These are phyloP conservation scores for Trebouxia sp. DNA, from an alignment of 139 green algal species.

Conservation along the genomic window DNA sequence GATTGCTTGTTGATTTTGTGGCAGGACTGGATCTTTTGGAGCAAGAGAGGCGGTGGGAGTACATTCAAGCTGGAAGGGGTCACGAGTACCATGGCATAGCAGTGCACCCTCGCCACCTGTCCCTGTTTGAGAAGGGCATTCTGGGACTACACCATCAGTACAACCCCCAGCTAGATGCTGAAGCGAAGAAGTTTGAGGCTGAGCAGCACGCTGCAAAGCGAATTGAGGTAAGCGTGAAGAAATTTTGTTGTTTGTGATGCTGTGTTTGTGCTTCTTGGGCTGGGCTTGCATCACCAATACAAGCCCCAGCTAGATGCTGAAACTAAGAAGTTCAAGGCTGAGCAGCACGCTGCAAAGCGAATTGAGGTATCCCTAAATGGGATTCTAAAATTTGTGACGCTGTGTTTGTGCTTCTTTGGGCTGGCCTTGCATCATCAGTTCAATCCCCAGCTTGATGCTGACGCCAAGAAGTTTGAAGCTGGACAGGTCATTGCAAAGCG, in stretches of 20 bases:
- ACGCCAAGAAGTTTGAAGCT: conserved; percentile 10
- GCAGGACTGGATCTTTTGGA: conserved; percentile 27
- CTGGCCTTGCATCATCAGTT: conserved; percentile 30
- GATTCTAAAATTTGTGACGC: neutral
- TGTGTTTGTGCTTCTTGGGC: too few species aligned
- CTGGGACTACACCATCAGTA: conserved; percentile 17
- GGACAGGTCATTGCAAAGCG: neutral
- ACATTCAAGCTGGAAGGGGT: conserved; percentile 12
- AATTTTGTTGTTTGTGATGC: neutral
- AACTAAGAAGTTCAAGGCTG: conserved; percentile 3
- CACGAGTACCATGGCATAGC: conserved; percentile 32
- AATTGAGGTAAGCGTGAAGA: neutral
- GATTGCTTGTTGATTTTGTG: neutral
- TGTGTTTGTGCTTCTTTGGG: too few species aligned
- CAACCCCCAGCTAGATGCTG: conserved; percentile 21
- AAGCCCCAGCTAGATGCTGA: conserved; percentile 23
- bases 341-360: neutral
- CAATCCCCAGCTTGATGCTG: conserved; percentile 21
- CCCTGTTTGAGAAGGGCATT: neutral
- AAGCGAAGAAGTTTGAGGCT: conserved; percentile 10
- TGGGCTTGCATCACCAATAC: conserved; percentile 30
- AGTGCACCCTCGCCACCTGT: conserved; percentile 33
- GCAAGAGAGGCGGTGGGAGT: conserved; percentile 29
- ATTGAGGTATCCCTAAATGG: neutral
- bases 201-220: neutral